Conservation (phyloP, 2,329 filamentous ascomycete genomes). For the Tolypocladium inflatum region DNA sequence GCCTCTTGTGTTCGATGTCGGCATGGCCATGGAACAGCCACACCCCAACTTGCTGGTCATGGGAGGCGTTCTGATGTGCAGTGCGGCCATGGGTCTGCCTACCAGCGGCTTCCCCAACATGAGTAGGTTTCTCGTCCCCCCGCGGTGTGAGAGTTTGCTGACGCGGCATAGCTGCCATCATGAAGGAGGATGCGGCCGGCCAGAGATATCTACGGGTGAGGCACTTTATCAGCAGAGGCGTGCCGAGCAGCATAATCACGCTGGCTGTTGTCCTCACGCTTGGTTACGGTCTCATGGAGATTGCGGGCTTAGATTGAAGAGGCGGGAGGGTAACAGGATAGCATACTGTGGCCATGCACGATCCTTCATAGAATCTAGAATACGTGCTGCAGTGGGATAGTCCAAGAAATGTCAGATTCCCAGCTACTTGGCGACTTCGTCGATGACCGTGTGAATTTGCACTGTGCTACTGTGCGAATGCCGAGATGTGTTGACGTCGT, state of each 20-base stretch:
- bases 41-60: conserved; percentile 94
- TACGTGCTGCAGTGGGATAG: not conserved
- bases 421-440: not conserved
- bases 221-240: conserved; percentile 90
- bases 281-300: conserved; percentile 82
- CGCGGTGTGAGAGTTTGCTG: conserved; percentile 7
- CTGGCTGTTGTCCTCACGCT: conserved; percentile 77
- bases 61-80: conserved; percentile 92
- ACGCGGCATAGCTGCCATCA: conserved; percentile 67
- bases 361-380: not conserved
- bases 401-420: not conserved
- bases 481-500: not conserved
- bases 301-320: conserved; percentile 49
- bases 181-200: conserved; percentile 96
- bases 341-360: not conserved
- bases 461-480: conserved; percentile 14
- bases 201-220: conserved; percentile 85
- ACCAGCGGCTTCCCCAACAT: conserved; percentile 98
- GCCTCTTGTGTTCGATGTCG: conserved; percentile 81
- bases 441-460: not conserved
- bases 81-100: conserved; percentile 88
- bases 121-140: conserved; percentile 57
- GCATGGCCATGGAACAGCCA: conserved; percentile 73
- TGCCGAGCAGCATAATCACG: conserved; percentile 76
- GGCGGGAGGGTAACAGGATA: not conserved